Percentiles rank a stretch among this genome's conserved stretches.
Evolutionary conservation across 2,329 filamentous ascomycete species (phyloP).

Genomic region (Huntiella bhutanensis): DNA sequence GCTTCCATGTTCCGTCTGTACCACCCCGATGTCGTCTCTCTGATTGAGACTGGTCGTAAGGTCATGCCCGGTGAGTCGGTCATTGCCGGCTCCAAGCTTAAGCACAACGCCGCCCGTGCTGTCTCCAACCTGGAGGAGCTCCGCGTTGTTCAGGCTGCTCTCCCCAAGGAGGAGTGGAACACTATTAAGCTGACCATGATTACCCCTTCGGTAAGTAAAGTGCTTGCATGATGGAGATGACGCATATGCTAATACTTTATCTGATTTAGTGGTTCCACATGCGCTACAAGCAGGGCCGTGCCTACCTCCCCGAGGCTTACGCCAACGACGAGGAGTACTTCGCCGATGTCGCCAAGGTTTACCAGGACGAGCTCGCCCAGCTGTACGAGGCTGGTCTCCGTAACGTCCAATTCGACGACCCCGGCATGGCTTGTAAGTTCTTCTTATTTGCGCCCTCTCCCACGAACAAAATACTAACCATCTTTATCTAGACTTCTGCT

Average conservation of each 20-base stretch:
- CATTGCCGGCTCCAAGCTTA: slow-evolving; percentile 29
- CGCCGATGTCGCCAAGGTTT: slow-evolving; percentile 44
- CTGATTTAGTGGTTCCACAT: slow-evolving; percentile 15
- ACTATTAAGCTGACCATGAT: slow-evolving; percentile 37
- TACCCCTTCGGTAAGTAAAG: slow-evolving; percentile 22
- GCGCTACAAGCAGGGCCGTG: slow-evolving; percentile 16
- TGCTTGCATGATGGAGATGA: neutral
- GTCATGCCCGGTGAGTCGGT: slow-evolving; percentile 39
- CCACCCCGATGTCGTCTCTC: slow-evolving; percentile 33
- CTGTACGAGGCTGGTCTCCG: slow-evolving; percentile 43
- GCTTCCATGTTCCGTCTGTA: slow-evolving; percentile 33
- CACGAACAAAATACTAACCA: neutral
- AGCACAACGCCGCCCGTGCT: slow-evolving; percentile 23
- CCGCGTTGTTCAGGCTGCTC: slow-evolving; percentile 25
- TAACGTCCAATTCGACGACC: slow-evolving; percentile 51
- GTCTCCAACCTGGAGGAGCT: slow-evolving; percentile 32
- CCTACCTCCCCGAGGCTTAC: slow-evolving; percentile 15
- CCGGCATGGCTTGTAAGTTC: slow-evolving; percentile 43
- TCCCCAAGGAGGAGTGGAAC: slow-evolving; percentile 28
- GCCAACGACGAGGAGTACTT: slow-evolving; percentile 34
- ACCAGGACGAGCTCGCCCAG: slow-evolving; percentile 40
- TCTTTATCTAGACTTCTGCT: slow-evolving; percentile 45
- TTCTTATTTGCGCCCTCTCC: too few relatives aligned
- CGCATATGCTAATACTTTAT: slow-evolving; percentile 7
- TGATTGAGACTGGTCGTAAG: slow-evolving; percentile 32